Evolutionary conservation across 192 early-diverging fungal species (phyloP).

Genomic region (Podila epigama): DNA sequence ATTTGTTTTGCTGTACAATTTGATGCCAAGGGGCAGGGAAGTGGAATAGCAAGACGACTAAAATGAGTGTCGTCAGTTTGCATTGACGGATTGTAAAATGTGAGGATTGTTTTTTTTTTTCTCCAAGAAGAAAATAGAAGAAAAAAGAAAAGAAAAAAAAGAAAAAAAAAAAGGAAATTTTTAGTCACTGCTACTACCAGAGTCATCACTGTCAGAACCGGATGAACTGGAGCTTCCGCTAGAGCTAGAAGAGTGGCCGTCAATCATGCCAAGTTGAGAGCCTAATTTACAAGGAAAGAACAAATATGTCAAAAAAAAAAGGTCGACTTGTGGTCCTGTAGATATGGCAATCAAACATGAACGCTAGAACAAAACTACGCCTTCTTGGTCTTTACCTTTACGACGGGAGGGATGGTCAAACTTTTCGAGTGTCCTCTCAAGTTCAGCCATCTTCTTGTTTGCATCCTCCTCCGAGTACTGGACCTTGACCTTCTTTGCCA

Average conservation of each 20-base stretch:
- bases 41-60: too few relatives aligned
- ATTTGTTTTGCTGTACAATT: too few relatives aligned
- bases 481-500: conserved; percentile 52
- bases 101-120: background rate
- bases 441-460: conserved; percentile 50
- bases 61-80: too few relatives aligned
- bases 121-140: too few relatives aligned
- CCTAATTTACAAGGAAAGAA: conserved; percentile 6
- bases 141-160: background rate
- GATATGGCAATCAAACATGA: conserved; percentile 15
- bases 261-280: conserved; percentile 20
- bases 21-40: too few relatives aligned
- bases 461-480: conserved; percentile 57
- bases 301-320: conserved; percentile 33
- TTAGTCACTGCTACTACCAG: conserved; percentile 83
- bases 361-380: background rate
- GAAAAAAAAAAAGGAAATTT: background rate
- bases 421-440: conserved; percentile 57
- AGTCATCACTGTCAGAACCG: conserved; percentile 83
- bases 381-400: too few relatives aligned
- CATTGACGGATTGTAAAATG: background rate
- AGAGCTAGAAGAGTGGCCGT: conserved; percentile 53
- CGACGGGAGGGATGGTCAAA: conserved; percentile 49
- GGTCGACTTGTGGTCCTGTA: conserved; percentile 36
- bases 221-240: conserved; percentile 65